Conservation (phyloP, 768 basidiomycete species). For the Leccinum subtestaceum region DNA sequence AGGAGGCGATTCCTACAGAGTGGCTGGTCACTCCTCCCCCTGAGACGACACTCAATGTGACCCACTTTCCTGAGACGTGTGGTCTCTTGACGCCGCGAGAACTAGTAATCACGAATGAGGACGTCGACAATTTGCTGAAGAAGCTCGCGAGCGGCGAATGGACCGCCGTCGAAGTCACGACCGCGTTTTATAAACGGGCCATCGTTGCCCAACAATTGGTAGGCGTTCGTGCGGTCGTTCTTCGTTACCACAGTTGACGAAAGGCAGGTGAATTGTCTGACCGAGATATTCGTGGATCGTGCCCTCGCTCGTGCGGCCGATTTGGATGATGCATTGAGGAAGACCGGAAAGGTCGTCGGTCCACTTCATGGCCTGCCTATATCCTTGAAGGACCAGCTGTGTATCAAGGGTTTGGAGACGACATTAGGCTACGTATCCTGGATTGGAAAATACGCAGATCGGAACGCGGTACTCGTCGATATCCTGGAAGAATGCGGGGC, state of each 20-base stretch:
- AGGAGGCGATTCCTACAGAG: conserved; percentile 56
- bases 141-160: conserved; percentile 54
- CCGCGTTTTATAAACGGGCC: conserved; percentile 74
- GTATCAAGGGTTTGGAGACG: conserved; percentile 65
- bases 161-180: conserved; percentile 67
- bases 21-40: conserved; percentile 58
- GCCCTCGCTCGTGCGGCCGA: conserved; percentile 62
- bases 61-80: conserved; percentile 49
- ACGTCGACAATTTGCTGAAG: conserved; percentile 44
- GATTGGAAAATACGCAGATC: conserved; percentile 57
- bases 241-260: background rate
- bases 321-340: conserved; percentile 60
- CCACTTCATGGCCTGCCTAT: conserved; percentile 75
- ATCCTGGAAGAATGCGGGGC: conserved; percentile 68
- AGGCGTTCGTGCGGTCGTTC: conserved; percentile 12
- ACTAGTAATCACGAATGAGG: conserved; percentile 55
- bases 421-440: conserved; percentile 76
- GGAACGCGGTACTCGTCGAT: conserved; percentile 62
- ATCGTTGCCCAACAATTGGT: conserved; percentile 79
- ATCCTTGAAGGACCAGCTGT: conserved; percentile 73
- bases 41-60: conserved; percentile 49
- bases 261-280: conserved; percentile 71
- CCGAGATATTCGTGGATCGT: conserved; percentile 77
- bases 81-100: conserved; percentile 57
- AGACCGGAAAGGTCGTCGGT: conserved; percentile 64